These are phyloP conservation scores for Xylaria sp. DNA, from an alignment of 2,329 filamentous ascomycete species.

Conservation along the genomic window DNA sequence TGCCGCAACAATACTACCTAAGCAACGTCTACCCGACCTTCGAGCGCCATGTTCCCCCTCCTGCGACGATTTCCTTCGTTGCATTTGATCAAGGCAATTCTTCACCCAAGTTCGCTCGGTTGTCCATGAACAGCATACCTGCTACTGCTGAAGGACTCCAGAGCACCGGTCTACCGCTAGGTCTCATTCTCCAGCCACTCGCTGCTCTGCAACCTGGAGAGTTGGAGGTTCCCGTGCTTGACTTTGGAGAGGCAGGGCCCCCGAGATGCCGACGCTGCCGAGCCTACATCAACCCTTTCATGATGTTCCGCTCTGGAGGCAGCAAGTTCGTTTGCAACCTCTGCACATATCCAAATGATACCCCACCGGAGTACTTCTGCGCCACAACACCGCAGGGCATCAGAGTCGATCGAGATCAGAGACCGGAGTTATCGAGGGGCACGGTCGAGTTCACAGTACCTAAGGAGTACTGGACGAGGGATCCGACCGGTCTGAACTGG, in stretches of 20 bases:
- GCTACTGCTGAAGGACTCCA: constrained; percentile 71
- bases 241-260: constrained; percentile 88
- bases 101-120: constrained; percentile 85
- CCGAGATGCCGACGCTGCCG: constrained; percentile 89
- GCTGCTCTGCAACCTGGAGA: constrained; percentile 80
- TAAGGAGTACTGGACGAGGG: constrained; percentile 97
- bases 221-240: constrained; percentile 79
- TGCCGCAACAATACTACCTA: constrained; percentile 76
- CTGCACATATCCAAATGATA: constrained; percentile 95
- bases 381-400: constrained; percentile 82
- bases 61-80: constrained; percentile 81
- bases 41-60: constrained; percentile 86
- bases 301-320: constrained; percentile 90
- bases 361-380: constrained; percentile 84
- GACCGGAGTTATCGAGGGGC: constrained; percentile 82
- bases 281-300: constrained; percentile 97
- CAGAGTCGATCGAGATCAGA: constrained; percentile 79
- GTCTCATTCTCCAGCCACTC: constrained; percentile 82
- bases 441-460: constrained; percentile 96
- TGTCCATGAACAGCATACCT: constrained; percentile 92
- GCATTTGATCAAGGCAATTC: constrained; percentile 96
- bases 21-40: constrained; percentile 90
- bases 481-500: constrained; percentile 81
- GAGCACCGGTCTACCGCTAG: constrained; percentile 78
- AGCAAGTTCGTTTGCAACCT: constrained; percentile 98